A percentile compares a stretch with the other conserved stretches of the same genome.
These are phyloP conservation scores for Colletotrichum brevisporum DNA, from an alignment of 2,329 filamentous ascomycete genomes.

Conservation along the genomic window DNA sequence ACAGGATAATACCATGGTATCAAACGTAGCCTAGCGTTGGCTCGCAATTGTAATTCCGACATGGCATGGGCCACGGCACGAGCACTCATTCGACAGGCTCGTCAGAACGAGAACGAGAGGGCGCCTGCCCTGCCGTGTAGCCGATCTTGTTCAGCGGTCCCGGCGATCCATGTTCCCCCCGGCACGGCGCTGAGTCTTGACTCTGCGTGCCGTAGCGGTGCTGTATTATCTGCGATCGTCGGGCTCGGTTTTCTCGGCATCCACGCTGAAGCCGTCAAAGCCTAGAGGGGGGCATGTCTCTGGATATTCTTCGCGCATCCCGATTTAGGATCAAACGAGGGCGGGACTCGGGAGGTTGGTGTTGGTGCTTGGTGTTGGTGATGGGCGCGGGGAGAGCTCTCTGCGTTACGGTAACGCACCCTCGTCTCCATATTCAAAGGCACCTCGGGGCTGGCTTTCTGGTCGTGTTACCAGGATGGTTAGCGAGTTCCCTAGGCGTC, in stretches of 20 bases:
- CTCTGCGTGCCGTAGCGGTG: not conserved
- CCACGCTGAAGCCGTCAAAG: conserved; percentile 1
- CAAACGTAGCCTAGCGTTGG: conserved; percentile 18
- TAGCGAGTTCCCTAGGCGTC: conserved; percentile 9
- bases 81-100: conserved; percentile 7
- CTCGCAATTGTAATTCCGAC: not conserved
- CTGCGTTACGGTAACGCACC: conserved; percentile 13
- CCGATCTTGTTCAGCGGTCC: conserved; percentile 21
- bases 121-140: conserved; percentile 21
- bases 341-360: not conserved
- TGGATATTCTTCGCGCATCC: conserved; percentile 10
- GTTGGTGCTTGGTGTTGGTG: conserved; percentile 8
- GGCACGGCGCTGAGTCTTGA: conserved; percentile 4
- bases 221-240: conserved; percentile 8
- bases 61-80: conserved; percentile 17
- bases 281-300: not conserved
- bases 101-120: conserved; percentile 13
- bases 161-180: conserved; percentile 27
- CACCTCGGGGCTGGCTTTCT: conserved; percentile 9
- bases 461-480: not conserved
- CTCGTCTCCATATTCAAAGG: conserved; percentile 13
- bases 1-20: not conserved
- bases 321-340: conserved; percentile 25
- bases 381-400: conserved; percentile 19
- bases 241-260: conserved; percentile 27